Evolutionary conservation across 2,329 filamentous ascomycete species (phyloP).

Genomic region (Chrysoporthe austroafricana): DNA sequence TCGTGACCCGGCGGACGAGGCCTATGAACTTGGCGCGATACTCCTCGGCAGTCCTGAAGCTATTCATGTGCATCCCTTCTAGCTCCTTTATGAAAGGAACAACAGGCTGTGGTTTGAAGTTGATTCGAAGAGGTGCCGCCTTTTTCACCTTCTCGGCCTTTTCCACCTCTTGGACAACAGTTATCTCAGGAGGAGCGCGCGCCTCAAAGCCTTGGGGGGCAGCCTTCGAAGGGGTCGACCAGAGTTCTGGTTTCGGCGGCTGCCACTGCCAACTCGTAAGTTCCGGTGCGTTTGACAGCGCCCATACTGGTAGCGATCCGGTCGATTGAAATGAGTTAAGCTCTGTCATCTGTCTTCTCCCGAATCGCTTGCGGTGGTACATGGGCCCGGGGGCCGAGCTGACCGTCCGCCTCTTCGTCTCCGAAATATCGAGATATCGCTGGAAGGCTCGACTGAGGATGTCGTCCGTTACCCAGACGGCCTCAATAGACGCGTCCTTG

Average conservation of each 20-base stretch:
- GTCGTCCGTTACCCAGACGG: slow-evolving; percentile 64
- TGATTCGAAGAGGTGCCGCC: neutral
- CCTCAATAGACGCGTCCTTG: slow-evolving; percentile 44
- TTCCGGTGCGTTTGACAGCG: slow-evolving; percentile 48
- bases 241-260: slow-evolving; percentile 42
- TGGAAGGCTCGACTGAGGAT: slow-evolving; percentile 55
- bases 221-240: slow-evolving; percentile 2
- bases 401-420: slow-evolving; percentile 35
- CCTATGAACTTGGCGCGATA: slow-evolving; percentile 1
- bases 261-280: slow-evolving; percentile 57
- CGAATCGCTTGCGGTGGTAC: slow-evolving; percentile 57
- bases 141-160: neutral
- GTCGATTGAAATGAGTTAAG: slow-evolving; percentile 47
- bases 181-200: neutral
- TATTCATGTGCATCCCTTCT: slow-evolving; percentile 30
- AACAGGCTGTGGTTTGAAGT: slow-evolving; percentile 3
- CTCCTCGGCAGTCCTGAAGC: neutral
- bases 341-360: slow-evolving; percentile 58
- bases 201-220: neutral
- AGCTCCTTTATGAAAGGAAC: slow-evolving; percentile 32
- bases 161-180: neutral
- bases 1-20: neutral
- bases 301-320: slow-evolving; percentile 49
- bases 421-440: slow-evolving; percentile 45
- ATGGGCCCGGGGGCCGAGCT: slow-evolving; percentile 56